Conservation (phyloP, 306 rosid species). For the Trifolium dubium region DNA sequence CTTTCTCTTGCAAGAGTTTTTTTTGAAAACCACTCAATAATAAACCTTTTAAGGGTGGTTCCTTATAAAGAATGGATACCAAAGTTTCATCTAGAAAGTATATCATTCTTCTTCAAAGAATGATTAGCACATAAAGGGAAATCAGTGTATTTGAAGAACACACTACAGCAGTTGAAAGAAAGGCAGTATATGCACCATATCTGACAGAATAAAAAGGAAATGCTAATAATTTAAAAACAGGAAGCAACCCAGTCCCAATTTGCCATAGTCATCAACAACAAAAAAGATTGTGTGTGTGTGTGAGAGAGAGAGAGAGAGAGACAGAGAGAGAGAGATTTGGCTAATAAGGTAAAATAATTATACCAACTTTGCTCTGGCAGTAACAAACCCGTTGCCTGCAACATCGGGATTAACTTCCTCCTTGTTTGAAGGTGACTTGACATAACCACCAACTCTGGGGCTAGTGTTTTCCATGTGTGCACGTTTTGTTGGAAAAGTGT, state of each 20-base stretch:
- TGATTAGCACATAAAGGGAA: slow-evolving; percentile 13
- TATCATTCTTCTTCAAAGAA: slow-evolving; percentile 17
- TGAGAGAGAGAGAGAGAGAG: neutral
- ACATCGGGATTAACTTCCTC: slow-evolving; percentile 61
- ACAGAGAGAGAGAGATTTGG: slow-evolving; percentile 1
- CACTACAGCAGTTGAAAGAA: neutral
- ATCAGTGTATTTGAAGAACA: neutral
- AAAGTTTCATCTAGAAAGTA: slow-evolving; percentile 27
- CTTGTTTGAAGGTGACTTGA: slow-evolving; percentile 61
- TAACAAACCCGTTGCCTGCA: slow-evolving; percentile 65
- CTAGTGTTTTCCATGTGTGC: slow-evolving; percentile 61
- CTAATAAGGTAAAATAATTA: neutral
- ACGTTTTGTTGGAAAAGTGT: slow-evolving; percentile 57
- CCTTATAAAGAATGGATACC: neutral
- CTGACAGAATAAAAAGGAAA: slow-evolving; percentile 14
- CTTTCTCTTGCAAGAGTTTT: slow-evolving; percentile 31
- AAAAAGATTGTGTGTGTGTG: neutral
- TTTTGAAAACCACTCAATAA: slow-evolving; percentile 1
- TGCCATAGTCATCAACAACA: neutral
- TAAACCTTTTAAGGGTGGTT: slow-evolving; percentile 13
- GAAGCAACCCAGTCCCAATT: neutral
- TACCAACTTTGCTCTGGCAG: slow-evolving; percentile 52
- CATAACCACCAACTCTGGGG: slow-evolving; percentile 57
- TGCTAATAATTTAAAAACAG: slow-evolving; percentile 8
- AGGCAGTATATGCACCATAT: slow-evolving; percentile 7